Base-by-base conservation (phyloP, 495 filamentous ascomycete genomes). In the Recurvomyces mirabilis region DNA sequence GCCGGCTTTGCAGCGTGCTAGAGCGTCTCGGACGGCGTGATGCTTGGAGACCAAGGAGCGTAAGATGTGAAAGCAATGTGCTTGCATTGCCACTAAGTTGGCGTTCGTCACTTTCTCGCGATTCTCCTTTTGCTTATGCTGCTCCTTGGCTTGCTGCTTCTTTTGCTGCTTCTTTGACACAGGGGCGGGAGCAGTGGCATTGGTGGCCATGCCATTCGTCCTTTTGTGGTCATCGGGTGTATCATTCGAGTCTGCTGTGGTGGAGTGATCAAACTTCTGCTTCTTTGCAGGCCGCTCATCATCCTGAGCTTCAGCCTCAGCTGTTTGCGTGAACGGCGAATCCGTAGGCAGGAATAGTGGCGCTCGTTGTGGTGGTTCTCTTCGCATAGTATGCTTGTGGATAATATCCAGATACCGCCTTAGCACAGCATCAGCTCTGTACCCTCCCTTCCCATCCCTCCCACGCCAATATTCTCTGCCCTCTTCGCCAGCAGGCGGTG, bases 61-160 rank as follows among this genome's bases (percentile, higher is more conserved):
- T 7, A 94, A 77, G 19, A 99, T 71, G 58, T 93, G 82, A 68
- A 99, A 99, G 26, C 94, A 72, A 63, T 99, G 91, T 3, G 82
- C 73, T 58, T 94, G 89, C 68, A 99, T 82, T 23, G 77, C 77
- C n/a, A 73, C 67, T 19, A 93, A 66, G 54, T 86, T 95, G 5
- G 87, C 76, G 21, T 79, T 79, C 12, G 64, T 64, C 20, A 59
- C 45, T 38, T 62, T 65, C 51, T 74, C 68, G 24, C 63, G 51
- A 32, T 59, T 61, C 56, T 70, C 72, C 23, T 57, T 50, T 5
- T 41, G 14, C 22, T 57, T 54, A 21, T 38, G 31, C 20, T 45
- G 59, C 17, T 69, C 66, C 56, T 77, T 79, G 20, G 5, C 9
- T 49, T 77, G 75, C 4, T 5, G 6, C 37, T 40, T 40, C 37